These are phyloP conservation scores for Pascua guehoae DNA, from an alignment of 1,284 basidiomycete genomes.

Conservation along the genomic window DNA sequence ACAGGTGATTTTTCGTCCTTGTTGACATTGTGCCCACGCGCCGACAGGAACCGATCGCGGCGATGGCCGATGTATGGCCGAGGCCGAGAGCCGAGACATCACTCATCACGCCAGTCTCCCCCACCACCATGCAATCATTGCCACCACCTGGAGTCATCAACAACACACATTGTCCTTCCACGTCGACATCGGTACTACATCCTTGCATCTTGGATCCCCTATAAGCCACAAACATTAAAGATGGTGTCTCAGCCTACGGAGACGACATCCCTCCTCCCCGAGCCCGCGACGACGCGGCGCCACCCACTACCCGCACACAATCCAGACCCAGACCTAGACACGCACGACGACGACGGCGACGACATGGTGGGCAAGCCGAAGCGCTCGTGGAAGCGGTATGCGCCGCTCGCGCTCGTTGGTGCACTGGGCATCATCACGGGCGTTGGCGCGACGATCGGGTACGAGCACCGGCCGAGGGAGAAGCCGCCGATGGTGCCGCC, in stretches of 20 bases:
- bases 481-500: conserved; percentile 20
- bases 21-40: no score
- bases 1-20: no score
- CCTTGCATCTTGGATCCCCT: no score
- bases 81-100: no score
- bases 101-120: no score
- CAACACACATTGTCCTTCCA: neutral
- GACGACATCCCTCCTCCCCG: conserved; percentile 14
- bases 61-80: no score
- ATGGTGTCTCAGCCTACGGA: conserved; percentile 1
- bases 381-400: neutral
- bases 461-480: neutral
- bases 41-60: no score
- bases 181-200: neutral
- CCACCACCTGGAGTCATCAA: no score
- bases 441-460: conserved; percentile 6
- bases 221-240: neutral
- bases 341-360: neutral
- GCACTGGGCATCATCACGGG: conserved; percentile 10
- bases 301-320: neutral
- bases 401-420: conserved; percentile 3
- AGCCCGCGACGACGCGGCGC: neutral
- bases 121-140: no score
- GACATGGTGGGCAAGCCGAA: neutral
- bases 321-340: neutral